phyloP scores from a whole-genome alignment of 306 rosid species.

The Vigna angularis region DNA sequence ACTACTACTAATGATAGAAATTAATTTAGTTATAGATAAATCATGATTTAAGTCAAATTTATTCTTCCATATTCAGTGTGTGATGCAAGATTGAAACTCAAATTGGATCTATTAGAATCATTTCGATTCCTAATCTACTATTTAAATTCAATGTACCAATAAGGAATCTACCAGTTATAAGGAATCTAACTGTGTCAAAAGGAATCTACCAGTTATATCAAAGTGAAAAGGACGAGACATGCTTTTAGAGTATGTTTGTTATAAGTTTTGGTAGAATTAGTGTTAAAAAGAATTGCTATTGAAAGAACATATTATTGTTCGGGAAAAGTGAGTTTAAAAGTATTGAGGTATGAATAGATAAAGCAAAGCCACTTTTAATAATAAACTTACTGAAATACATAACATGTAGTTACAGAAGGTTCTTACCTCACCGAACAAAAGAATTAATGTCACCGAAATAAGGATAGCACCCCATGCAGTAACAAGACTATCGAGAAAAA shows the following conservation, averaged over 20 bases:
- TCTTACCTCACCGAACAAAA: slow-evolving; percentile 59
- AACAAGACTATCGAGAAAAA: slow-evolving; percentile 58
- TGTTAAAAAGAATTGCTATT: not conserved
- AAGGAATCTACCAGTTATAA: not conserved
- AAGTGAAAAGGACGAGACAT: slow-evolving; percentile 1
- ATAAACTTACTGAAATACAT: not conserved
- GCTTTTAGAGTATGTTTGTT: not conserved
- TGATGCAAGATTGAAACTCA: too few relatives aligned
- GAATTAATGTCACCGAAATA: slow-evolving; percentile 57
- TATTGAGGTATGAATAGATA: not conserved
- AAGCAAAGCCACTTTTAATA: not conserved
- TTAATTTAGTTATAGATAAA: not conserved
- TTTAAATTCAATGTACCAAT: not conserved
- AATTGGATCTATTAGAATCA: too few relatives aligned
- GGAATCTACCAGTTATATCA: not conserved
- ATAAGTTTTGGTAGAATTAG: not conserved
- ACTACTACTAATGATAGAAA: slow-evolving; percentile 2
- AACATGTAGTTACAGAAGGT: slow-evolving; percentile 9
- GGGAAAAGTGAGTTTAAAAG: not conserved
- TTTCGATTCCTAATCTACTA: too few relatives aligned
- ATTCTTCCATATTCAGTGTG: not conserved
- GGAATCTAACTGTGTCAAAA: not conserved
- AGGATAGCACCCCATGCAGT: slow-evolving; percentile 65
- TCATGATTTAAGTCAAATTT: not conserved
- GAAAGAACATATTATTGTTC: not conserved